These are phyloP conservation scores for Umbelopsis ramanniana DNA, from an alignment of 192 early-diverging fungal genomes.

Conservation along the genomic window DNA sequence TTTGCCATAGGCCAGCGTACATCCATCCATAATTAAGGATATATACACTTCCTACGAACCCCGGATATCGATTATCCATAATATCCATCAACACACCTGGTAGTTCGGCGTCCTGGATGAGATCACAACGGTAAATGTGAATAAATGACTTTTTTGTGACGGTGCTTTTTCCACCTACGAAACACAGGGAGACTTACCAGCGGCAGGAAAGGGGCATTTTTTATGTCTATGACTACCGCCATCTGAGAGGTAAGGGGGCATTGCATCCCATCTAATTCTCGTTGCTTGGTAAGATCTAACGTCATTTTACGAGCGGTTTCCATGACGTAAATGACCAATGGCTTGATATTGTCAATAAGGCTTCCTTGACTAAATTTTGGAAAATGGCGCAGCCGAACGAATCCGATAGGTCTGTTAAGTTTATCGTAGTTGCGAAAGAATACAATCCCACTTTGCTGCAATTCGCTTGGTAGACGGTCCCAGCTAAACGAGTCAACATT, in stretches of 20 bases:
- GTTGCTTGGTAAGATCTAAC: conserved; percentile 28
- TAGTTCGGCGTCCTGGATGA: conserved; percentile 9
- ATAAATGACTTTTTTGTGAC: conserved; percentile 1
- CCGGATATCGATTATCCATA: conserved; percentile 30
- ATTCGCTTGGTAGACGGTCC: conserved; percentile 15
- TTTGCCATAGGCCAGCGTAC: conserved; percentile 49
- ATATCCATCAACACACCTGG: conserved; percentile 4
- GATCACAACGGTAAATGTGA: conserved; percentile 4
- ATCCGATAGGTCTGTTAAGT: conserved; percentile 35
- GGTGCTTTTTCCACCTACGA: background rate
- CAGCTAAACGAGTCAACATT: conserved; percentile 32
- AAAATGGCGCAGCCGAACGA: conserved; percentile 36
- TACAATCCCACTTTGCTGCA: conserved; percentile 34
- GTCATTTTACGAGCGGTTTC: conserved; percentile 39
- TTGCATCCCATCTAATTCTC: conserved; percentile 12
- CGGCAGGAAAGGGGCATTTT: conserved; percentile 32
- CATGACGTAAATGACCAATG: conserved; percentile 39
- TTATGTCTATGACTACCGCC: conserved; percentile 30
- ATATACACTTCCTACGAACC: conserved; percentile 34
- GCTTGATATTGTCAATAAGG: conserved; percentile 25
- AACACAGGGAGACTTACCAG: conserved; percentile 12
- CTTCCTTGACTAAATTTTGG: conserved; percentile 21
- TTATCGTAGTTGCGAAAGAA: conserved; percentile 45
- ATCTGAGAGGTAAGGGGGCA: conserved; percentile 28
- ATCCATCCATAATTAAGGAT: conserved; percentile 52